These are phyloP conservation scores for Penicillium occitanis DNA, from an alignment of 2,329 filamentous ascomycete species.

Conservation along the genomic window DNA sequence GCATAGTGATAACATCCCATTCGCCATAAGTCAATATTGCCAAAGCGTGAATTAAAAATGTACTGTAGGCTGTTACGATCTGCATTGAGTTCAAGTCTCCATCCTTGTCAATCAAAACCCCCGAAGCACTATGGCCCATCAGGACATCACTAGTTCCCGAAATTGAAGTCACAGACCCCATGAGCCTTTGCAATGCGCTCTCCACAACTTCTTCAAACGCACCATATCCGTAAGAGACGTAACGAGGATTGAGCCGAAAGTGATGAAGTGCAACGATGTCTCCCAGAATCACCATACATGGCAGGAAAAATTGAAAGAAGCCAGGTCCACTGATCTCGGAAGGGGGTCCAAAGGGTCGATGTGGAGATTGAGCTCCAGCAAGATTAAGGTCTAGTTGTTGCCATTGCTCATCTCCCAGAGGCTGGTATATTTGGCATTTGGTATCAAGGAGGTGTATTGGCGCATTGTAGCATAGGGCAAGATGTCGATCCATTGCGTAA, in stretches of 20 bases:
- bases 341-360: conserved; percentile 5
- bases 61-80: not conserved
- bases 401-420: not conserved
- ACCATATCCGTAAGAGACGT: not conserved
- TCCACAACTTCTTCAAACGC: not conserved
- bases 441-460: conserved; percentile 1
- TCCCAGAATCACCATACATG: conserved; percentile 7
- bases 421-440: conserved; percentile 8
- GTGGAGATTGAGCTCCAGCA: not conserved
- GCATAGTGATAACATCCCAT: conserved; percentile 7
- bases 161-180: not conserved
- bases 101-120: not conserved
- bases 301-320: conserved; percentile 7
- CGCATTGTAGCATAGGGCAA: conserved; percentile 4
- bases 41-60: not conserved
- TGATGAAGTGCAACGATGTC: conserved; percentile 5
- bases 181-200: not conserved
- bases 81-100: not conserved
- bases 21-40: conserved; percentile 8
- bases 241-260: conserved; percentile 9
- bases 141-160: not conserved
- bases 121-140: not conserved
- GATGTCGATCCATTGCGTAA: conserved; percentile 13
- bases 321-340: not conserved
- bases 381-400: not conserved